These are phyloP conservation scores for Lagenidium sp. DNA, from an alignment of 352 stramenopile genomes.

Conservation along the genomic window DNA sequence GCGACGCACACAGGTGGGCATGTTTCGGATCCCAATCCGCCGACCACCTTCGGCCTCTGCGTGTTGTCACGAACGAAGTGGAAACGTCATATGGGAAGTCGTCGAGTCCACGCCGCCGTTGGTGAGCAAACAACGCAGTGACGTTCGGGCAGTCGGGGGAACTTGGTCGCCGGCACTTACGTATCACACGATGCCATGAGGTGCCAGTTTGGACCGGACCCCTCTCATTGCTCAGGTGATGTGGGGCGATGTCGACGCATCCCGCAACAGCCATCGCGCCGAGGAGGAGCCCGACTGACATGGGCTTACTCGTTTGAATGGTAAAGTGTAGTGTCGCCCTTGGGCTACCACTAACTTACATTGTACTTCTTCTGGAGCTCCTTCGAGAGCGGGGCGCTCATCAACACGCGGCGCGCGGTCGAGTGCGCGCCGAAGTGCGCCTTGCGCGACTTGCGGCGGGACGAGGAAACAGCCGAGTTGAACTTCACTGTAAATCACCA, in stretches of 20 bases:
- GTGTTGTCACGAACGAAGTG: too few relatives aligned
- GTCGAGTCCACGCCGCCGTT: too few relatives aligned
- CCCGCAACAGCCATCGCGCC: too few relatives aligned
- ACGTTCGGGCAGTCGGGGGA: too few relatives aligned
- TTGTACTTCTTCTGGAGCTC: conserved; percentile 99
- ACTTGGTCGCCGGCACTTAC: conserved; percentile 82
- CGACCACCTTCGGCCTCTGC: too few relatives aligned
- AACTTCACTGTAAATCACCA: conserved; percentile 78
- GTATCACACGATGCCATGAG: conserved; percentile 84
- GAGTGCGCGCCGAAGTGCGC: conserved; percentile 98
- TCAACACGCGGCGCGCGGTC: conserved; percentile 93
- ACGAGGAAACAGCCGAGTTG: conserved; percentile 92
- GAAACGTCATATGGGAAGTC: too few relatives aligned
- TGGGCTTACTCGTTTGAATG: conserved; percentile 87
- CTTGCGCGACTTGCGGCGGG: conserved; percentile 98
- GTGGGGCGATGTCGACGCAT: too few relatives aligned
- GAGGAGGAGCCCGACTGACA: conserved; percentile 42
- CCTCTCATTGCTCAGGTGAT: background rate
- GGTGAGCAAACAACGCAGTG: too few relatives aligned
- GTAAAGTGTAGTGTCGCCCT: conserved; percentile 39
- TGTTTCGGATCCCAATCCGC: too few relatives aligned
- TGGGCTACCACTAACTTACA: conserved; percentile 83
- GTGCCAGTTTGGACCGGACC: conserved; percentile 39
- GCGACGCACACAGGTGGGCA: too few relatives aligned
- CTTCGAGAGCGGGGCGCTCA: conserved; percentile 98